Base-by-base conservation (phyloP, 768 basidiomycete genomes). In the Phylloporus sp. region DNA sequence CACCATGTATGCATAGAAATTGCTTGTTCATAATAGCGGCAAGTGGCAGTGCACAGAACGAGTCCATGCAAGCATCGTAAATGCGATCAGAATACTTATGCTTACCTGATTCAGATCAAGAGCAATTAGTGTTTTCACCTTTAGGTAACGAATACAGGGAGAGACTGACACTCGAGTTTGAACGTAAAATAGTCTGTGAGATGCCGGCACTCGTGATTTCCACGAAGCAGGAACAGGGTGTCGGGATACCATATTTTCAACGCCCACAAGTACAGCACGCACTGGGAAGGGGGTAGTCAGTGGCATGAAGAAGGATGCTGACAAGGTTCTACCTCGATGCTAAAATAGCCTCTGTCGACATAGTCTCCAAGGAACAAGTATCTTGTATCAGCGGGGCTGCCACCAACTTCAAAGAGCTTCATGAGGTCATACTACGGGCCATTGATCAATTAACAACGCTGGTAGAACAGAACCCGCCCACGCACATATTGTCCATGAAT, bases 11-110 rank as follows among this genome's bases (percentile, higher is more conserved):
- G 70, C 95, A 99, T 45, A 98, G 76, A 71, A 99, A 99, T 71
- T 98, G 97, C 67, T 97, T 97, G 77, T 99, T 99, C 95, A 98
- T 98, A 64, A 99, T 71, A 28, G 97, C 97, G 1, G 95, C 95
- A 9, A 99, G 80, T 2, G 97, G 97, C 1, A 99, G 80, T 0
- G 89, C 80, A 66, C 95, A 97, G 76, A 99, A 98, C 0, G 91
- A 91, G 26, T 97, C 91, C 93, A 97, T 95, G 79, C 91, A 94
- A 24, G 92, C 93, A 54, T 99, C 93, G 68, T 99, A 99, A 54
- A 99, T 81, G 23, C 85, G 84, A 60, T 97, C 95, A 8, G 92
- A 93, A 72, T 99, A 99, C 74, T 98, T 98, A 76, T 98, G 97
- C 72, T 95, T 95, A 77, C 94, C 93, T 97, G 64, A 49, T 46